Percentiles rank a stretch among this genome's conserved stretches.
Evolutionary conservation across 768 basidiomycete species (phyloP).

Genomic region (Leccinellum albellum): DNA sequence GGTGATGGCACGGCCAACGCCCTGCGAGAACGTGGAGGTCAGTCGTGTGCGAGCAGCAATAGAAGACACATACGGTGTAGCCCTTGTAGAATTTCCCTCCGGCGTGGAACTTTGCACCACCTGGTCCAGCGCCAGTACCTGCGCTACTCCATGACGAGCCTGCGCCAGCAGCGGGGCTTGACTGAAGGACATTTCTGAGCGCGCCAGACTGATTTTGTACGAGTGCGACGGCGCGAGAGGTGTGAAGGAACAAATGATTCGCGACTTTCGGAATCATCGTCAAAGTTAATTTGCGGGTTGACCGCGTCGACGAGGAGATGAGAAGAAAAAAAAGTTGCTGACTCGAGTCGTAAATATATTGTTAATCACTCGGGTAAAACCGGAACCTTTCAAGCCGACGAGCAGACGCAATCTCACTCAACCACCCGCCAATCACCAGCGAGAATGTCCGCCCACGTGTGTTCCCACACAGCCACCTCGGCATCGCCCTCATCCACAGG

Average conservation of each 20-base stretch:
- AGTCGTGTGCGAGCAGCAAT: not conserved
- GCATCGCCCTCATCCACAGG: constrained; percentile 19
- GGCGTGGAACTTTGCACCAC: constrained; percentile 67
- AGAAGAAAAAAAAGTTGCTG: constrained; percentile 9
- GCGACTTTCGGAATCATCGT: constrained; percentile 82
- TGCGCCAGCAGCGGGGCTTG: constrained; percentile 42
- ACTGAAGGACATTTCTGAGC: constrained; percentile 73
- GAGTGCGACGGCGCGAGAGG: constrained; percentile 69
- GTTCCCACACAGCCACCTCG: constrained; percentile 11
- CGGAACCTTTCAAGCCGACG: constrained; percentile 17
- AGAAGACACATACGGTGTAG: constrained; percentile 51
- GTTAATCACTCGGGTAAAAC: constrained; percentile 14
- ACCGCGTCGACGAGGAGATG: not conserved
- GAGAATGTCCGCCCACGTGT: constrained; percentile 28
- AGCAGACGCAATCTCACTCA: constrained; percentile 8
- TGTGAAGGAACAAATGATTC: constrained; percentile 71
- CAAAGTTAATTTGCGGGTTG: not conserved
- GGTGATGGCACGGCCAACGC: constrained; percentile 65
- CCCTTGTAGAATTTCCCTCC: constrained; percentile 69
- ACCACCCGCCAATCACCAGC: constrained; percentile 30
- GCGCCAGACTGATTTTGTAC: constrained; percentile 69
- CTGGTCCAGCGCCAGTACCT: constrained; percentile 53
- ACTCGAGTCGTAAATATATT: not conserved
- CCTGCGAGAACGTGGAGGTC: constrained; percentile 37
- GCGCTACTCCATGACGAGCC: constrained; percentile 53